These are phyloP conservation scores for Acanthochlamys bracteata DNA, from an alignment of 106 monocot genomes.

Conservation along the genomic window DNA sequence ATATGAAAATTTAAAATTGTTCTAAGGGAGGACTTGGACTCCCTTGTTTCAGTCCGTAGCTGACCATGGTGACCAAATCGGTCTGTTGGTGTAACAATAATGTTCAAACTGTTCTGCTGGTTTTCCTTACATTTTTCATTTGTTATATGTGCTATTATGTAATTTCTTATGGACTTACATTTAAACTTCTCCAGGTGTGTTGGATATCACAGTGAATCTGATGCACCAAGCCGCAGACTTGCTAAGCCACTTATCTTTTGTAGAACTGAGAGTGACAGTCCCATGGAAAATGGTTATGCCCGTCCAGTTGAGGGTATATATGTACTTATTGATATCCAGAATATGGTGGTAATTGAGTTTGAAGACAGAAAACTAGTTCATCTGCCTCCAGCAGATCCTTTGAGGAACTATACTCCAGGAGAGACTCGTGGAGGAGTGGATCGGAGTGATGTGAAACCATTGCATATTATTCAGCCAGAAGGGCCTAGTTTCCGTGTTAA, in stretches of 20 bases:
- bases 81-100: neutral
- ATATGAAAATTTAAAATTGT: too few species aligned
- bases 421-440: conserved; percentile 97
- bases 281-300: conserved; percentile 98
- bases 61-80: too few species aligned
- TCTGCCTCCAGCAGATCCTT: conserved; percentile 85
- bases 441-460: conserved; percentile 84
- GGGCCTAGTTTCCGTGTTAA: conserved; percentile 95
- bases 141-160: too few species aligned
- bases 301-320: conserved; percentile 93
- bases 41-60: too few species aligned
- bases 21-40: too few species aligned
- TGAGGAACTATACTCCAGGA: conserved; percentile 92
- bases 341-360: conserved; percentile 82
- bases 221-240: conserved; percentile 88
- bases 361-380: conserved; percentile 87
- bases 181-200: conserved; percentile 57
- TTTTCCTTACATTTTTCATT: neutral
- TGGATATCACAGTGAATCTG: conserved; percentile 82
- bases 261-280: conserved; percentile 92
- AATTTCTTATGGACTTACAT: neutral
- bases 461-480: conserved; percentile 89
- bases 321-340: conserved; percentile 91
- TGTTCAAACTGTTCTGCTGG: neutral
- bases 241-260: conserved; percentile 90